Base-by-base conservation (phyloP, 176 grass and related monocot species). In the Avena insularis region DNA sequence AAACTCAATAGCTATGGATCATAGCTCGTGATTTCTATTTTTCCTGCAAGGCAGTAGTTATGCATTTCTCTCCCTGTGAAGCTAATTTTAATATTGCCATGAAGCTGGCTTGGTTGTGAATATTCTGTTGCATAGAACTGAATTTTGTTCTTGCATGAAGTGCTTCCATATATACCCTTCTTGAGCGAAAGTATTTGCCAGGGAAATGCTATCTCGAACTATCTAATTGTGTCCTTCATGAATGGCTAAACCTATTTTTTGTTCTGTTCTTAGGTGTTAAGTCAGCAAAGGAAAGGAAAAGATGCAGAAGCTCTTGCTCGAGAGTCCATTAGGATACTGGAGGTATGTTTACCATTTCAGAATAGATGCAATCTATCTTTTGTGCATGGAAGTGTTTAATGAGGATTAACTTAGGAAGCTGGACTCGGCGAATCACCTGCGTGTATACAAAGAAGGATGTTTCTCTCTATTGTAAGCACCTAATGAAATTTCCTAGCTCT, bases 281-380 rank as follows among this genome's bases (percentile, higher is more conserved):
- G 82, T 92, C 76, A 89, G 46, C 88, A 92, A 88, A 77, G 87
- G 73, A 97, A 93, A 92, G 80, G 86, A 82, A 93, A 91, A 69
- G 91, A 91, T 86, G 91, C 90, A 64, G 90, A 92, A 83, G 87
- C 71, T 67, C 93, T 98, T 88, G 82, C 79, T 76, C 82, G 50
- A 78, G 93, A 95, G 61, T 98, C 96, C 83, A 93, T 98, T 74
- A 98, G 88, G 49, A 95, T 98, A 88, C 71, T 98, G 40, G 93
- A 98, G 91, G 95, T 98, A 86, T 45, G 70, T 43, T 67, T 75
- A 38, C 15, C 43, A 66, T 73, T 82, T 86, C 35, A 75, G 56
- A 67, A n/a, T 66, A 75, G 35, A 7, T 83, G 74, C 79, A 16
- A 49, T 77, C 75, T 66, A 36, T 48, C 6, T n/a, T 17, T 1